Percentiles rank a stretch among this genome's conserved stretches.
Evolutionary conservation across 2,329 filamentous ascomycete genomes (phyloP).

Genomic region (Ascochyta lentis): DNA sequence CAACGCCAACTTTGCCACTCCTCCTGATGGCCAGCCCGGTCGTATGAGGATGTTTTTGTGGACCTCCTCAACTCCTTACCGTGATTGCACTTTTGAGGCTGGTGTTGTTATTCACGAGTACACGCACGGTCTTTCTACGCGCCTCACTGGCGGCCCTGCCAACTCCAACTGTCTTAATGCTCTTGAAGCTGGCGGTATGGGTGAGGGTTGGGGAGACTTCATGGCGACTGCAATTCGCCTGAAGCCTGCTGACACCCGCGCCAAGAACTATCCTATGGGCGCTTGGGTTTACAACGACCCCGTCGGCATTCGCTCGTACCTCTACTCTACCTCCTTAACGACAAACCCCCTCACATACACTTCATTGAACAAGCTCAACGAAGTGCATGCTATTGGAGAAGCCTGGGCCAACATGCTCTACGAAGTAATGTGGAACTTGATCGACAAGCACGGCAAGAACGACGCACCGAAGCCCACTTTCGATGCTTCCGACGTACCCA

Average conservation of each 20-base stretch:
- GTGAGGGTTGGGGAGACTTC: conserved; percentile 66
- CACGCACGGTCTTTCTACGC: conserved; percentile 59
- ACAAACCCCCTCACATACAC: conserved; percentile 62
- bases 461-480: conserved; percentile 53
- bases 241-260: conserved; percentile 55
- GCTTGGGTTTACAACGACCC: conserved; percentile 57
- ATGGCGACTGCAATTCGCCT: conserved; percentile 60
- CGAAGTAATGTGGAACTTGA: conserved; percentile 65
- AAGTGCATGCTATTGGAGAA: conserved; percentile 59
- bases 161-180: conserved; percentile 59
- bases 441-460: conserved; percentile 63
- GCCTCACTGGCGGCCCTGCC: conserved; percentile 64
- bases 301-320: conserved; percentile 57
- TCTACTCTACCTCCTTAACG: conserved; percentile 60
- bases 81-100: conserved; percentile 65
- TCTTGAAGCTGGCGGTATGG: conserved; percentile 62
- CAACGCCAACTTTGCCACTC: conserved; percentile 66
- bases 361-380: conserved; percentile 42
- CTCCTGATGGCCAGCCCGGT: conserved; percentile 47
- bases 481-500: conserved; percentile 55
- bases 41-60: conserved; percentile 68
- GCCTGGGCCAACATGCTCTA: conserved; percentile 62
- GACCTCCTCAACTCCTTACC: conserved; percentile 55
- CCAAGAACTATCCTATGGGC: conserved; percentile 58
- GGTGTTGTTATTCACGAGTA: conserved; percentile 64